A percentile compares a stretch with the other conserved stretches of the same genome.
Evolutionary conservation across 495 filamentous ascomycete genomes (phyloP).

Genomic region (Aspergillus egyptiacus): DNA sequence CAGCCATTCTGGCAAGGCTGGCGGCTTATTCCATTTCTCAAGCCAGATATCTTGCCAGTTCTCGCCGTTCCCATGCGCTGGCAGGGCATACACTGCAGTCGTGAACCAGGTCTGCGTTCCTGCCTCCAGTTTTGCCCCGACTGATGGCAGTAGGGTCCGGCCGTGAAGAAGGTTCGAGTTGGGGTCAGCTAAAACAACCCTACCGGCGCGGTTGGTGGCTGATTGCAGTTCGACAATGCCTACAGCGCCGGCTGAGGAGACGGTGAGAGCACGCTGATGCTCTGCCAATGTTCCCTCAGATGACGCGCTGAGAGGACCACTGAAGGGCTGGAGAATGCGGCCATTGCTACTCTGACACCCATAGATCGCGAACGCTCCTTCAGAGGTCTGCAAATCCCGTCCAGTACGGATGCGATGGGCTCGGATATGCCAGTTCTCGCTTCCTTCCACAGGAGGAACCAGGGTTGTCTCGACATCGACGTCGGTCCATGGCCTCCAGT

Average conservation of each 20-base stretch:
- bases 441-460: conserved; percentile 47
- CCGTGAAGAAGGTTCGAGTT: conserved; percentile 71
- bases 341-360: conserved; percentile 54
- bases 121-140: conserved; percentile 36
- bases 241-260: conserved; percentile 59
- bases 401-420: conserved; percentile 54
- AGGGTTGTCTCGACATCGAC: conserved; percentile 59
- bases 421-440: conserved; percentile 64
- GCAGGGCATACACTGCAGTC: conserved; percentile 45
- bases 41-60: conserved; percentile 20
- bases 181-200: conserved; percentile 65
- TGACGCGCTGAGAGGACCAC: conserved; percentile 23
- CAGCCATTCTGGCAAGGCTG: conserved; percentile 51
- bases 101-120: conserved; percentile 42
- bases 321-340: conserved; percentile 50
- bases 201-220: conserved; percentile 41
- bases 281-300: conserved; percentile 53
- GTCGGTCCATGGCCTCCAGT: conserved; percentile 63
- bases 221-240: conserved; percentile 58
- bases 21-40: conserved; percentile 45
- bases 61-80: conserved; percentile 21
- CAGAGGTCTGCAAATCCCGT: conserved; percentile 58
- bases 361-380: conserved; percentile 66
- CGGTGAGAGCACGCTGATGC: conserved; percentile 51
- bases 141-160: conserved; percentile 61